phyloP scores from a whole-genome alignment of 2,329 filamentous ascomycete genomes.

The Coleophoma eucalyptorum region DNA sequence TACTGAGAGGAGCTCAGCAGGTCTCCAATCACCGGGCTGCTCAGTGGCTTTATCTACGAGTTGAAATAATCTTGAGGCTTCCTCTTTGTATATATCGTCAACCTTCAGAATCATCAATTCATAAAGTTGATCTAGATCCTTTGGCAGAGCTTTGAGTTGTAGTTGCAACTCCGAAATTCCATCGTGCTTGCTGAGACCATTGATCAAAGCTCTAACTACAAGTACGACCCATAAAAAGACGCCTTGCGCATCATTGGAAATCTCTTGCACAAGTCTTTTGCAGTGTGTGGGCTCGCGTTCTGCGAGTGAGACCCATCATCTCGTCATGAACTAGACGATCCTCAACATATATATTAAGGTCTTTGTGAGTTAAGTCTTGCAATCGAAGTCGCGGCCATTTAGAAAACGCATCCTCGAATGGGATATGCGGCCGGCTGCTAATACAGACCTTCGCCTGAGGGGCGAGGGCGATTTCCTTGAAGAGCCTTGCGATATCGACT shows the following conservation, averaged over 20 bases:
- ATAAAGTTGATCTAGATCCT: slow-evolving; percentile 14
- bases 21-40: neutral
- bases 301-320: neutral
- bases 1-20: neutral
- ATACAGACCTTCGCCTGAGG: neutral
- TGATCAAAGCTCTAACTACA: neutral
- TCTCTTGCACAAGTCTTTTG: neutral
- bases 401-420: neutral
- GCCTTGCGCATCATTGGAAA: neutral
- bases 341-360: neutral
- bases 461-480: neutral
- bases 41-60: neutral
- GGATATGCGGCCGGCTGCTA: neutral
- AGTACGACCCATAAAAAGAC: slow-evolving; percentile 2
- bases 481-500: neutral
- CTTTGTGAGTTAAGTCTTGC: neutral
- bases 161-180: slow-evolving; percentile 10
- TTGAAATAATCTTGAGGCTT: slow-evolving; percentile 10
- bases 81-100: slow-evolving; percentile 6
- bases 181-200: slow-evolving; percentile 6
- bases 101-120: slow-evolving; percentile 11
- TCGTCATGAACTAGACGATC: neutral
- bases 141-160: slow-evolving; percentile 10
- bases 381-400: neutral
- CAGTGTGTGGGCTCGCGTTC: neutral